Base-by-base conservation (phyloP, 108 stramenopile species). In the Skeletonema costatum region DNA sequence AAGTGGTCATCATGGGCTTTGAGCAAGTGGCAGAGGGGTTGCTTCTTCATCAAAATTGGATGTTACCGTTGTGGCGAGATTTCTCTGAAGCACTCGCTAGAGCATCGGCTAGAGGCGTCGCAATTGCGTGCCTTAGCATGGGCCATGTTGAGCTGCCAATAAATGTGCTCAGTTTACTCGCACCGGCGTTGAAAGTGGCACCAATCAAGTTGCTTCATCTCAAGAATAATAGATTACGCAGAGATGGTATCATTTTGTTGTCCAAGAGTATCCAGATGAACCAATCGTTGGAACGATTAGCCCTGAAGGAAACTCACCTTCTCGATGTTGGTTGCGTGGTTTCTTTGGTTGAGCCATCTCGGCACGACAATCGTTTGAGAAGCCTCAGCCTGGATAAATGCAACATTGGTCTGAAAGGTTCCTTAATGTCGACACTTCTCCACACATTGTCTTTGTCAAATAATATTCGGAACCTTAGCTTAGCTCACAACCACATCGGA, bases 331-430 rank as follows among this genome's bases (percentile, higher is more conserved):
- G 50, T 5, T 14, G 50, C 19, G 19, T 51, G n/a, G 50, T 51
- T 14, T 51, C 50, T 17, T 7, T 51, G 5, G 50, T 51, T 21
- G 50, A 51, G 50, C 17, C n/a, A 51, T 21, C 50, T 51, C 50
- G 19, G 2, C 50, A 51, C 17, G 13, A 51, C n/a, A 17, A 51
- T 51, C 19, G 17, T 14, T 17, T 51, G n/a, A 17, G 14, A 21
- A 51, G 50, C 17, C n/a, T 51, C n/a, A 51, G 50, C 19, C 50
- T 51, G n/a, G 50, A 51, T 51, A 51, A 51, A 51, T 51, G 50
- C 50, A 21, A 51, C 6, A 17, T 51, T 19, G 50, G 50, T 19
- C 50, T 17, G 6, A 19, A 17, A 7, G 17, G 6, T 19, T 21
- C n/a, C 2, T 51, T 51, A 21, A 51, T 21, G 50, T 51, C 50